Evolutionary conservation across 1,284 basidiomycete species (phyloP).

Genomic region (Ceratobasidium sp.): DNA sequence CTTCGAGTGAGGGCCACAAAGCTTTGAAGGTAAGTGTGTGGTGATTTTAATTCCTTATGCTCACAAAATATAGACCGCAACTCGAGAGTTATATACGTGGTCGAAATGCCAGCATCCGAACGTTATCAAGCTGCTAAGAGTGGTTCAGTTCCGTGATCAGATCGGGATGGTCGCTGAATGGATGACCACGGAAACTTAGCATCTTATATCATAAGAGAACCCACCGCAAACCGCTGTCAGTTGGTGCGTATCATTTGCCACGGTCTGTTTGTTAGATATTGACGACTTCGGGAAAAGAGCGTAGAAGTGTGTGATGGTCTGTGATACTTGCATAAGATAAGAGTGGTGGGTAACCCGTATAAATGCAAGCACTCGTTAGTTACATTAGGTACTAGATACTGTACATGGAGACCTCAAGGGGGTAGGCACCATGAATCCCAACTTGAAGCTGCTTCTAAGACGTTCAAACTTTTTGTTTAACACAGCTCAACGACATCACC

Average conservation of each 20-base stretch:
- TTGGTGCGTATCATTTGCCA: background rate
- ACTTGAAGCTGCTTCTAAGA: background rate
- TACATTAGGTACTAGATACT: too few species aligned
- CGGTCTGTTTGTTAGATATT: background rate
- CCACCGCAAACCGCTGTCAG: background rate
- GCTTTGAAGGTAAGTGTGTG: too few species aligned
- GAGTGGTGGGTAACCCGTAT: background rate
- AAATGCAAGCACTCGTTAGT: too few species aligned
- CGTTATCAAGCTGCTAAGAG: background rate
- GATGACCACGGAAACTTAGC: background rate
- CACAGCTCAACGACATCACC: slow-evolving; percentile 1
- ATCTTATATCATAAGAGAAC: background rate
- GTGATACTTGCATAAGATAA: background rate
- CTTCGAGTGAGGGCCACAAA: too few species aligned
- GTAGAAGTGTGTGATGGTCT: slow-evolving; percentile 18
- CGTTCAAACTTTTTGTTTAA: background rate
- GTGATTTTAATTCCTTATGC: too few species aligned
- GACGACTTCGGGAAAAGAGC: background rate
- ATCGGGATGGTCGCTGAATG: slow-evolving; percentile 23
- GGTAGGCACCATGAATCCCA: too few species aligned
- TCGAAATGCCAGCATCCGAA: slow-evolving; percentile 15
- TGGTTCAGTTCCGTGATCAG: slow-evolving; percentile 4
- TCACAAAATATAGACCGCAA: slow-evolving; percentile 21
- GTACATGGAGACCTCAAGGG: slow-evolving; percentile 27
- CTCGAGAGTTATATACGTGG: slow-evolving; percentile 30